Base-by-base conservation (phyloP, 164 flowering plant genomes). In the Dillenia turbinata region DNA sequence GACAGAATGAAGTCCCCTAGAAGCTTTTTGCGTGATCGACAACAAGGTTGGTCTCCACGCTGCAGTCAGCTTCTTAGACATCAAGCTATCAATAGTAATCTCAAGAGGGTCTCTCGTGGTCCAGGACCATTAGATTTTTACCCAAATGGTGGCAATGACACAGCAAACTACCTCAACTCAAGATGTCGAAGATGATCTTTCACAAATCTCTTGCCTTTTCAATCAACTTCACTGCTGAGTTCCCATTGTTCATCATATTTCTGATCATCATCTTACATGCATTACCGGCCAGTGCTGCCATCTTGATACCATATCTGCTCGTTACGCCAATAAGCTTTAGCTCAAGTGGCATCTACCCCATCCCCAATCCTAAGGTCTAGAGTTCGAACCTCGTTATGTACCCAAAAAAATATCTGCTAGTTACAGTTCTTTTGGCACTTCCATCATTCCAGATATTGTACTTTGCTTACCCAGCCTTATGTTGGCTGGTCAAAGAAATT, bases 401-500 rank as follows among this genome's bases (percentile, higher is more conserved):
- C n/a, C n/a, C n/a, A n/a, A n/a, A n/a, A n/a, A n/a, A n/a, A 56
- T 84, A 79, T 69, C 51, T 87, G 12, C 61, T 83, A 9, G 44
- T 87, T 59, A 84, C 93, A 1, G 64, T 87, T 71, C 64, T 87
- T 45, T 83, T 85, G 68, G 93, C 88, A 14, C 53, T 90, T 54
- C 93, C 96, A 5, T 77, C 93, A 5, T 74, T 84, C 60, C 65
- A 84, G 49, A 74, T 90, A n/a, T 59, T 90, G 68, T 87, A 87
- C 71, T 85, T 90, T 61, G 78, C 87, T 12, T 81, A 77, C 62
- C 91, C 88, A 13, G 73, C 67, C 52, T 59, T 87, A 63, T 79
- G 76, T 58, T 81, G 91, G 89, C 70, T 89, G 49, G 73, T 77
- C 44, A 76, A 77, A 61, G 91, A 87, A 75, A 82, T 89, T 26